Conservation (phyloP, 352 stramenopile genomes). For the Globisporangium canariense region DNA sequence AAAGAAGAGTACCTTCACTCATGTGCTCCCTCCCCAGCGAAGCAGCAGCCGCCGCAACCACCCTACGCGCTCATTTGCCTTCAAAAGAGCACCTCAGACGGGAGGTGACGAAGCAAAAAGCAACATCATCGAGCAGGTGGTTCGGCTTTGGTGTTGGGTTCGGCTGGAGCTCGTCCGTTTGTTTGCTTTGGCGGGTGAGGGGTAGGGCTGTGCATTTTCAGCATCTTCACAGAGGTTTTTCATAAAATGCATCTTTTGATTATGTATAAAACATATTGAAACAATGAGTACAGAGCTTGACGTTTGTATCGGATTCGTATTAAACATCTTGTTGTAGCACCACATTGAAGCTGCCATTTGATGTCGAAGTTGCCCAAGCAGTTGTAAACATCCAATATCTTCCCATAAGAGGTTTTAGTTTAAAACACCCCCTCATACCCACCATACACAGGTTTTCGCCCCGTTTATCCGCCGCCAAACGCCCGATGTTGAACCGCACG, state of each 20-base stretch:
- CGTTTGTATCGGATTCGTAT: too few species aligned
- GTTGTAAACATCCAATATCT: background rate
- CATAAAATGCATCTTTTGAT: background rate
- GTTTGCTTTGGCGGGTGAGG: background rate
- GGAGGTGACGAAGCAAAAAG: too few species aligned
- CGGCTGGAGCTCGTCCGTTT: background rate
- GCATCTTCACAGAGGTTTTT: background rate
- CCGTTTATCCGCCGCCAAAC: background rate
- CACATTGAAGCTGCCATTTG: background rate
- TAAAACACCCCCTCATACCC: too few species aligned
- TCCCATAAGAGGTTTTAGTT: background rate
- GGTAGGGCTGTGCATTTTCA: background rate
- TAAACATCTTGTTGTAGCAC: too few species aligned
- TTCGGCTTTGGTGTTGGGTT: too few species aligned
- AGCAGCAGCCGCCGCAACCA: too few species aligned
- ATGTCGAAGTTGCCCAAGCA: too few species aligned
- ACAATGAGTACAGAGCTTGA: too few species aligned
- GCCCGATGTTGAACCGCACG: constrained; percentile 6
- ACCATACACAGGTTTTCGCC: background rate
- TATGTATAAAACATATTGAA: too few species aligned
- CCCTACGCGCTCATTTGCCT: too few species aligned
- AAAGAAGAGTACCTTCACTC: background rate
- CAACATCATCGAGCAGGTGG: too few species aligned
- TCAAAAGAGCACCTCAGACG: too few species aligned
- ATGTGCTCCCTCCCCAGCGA: background rate